Base-by-base conservation (phyloP, 805 yeast genomes). In the Candida alai region DNA sequence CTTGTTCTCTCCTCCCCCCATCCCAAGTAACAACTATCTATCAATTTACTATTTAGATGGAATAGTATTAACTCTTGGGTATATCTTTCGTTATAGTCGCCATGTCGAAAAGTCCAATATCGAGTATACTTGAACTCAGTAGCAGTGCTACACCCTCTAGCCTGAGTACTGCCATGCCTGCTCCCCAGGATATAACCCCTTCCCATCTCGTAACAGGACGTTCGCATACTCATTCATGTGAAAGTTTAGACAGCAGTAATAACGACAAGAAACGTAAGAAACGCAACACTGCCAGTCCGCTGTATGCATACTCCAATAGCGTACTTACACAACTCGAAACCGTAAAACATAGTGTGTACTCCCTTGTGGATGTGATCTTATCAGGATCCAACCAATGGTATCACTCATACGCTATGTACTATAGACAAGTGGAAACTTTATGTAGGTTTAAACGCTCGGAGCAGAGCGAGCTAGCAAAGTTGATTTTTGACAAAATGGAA, bases 361-460 rank as follows among this genome's bases (percentile, higher is more conserved):
- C 41, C 39, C 4, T 41, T 3, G 12, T 59, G 6, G 52, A 51
- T 14, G 22, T 28, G 3, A 46, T 60, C 1, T 43, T 62, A 5
- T 20, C 20, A 2, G 54, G 42, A 6, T n/a, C n/a, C n/a, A 8
- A 21, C 11, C 39, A 39, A 1, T 34, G 54, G 18, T 31, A 23
- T 17, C 45, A 36, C 23, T 51, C 60, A 28, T 57, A 49, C 37
- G 45, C 47, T 11, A 42, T 45, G 19, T 52, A 56, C 39, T 54
- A 58, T 35, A 41, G 43, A 10, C 44, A 49, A 4, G 61, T 60
- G 10, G 68, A 65, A 41, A 36, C 48, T 14, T 39, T 64, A 6
- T 62, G 69, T 37, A 42, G 51, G 17, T 51, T 41, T 37, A 58
- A 54, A 32, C 56, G 58, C 27, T 38, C 50, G 3, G 69, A 64